phyloP scores from a whole-genome alignment of 371 early-diverging fungal genomes.

The Mucor irregularis region DNA sequence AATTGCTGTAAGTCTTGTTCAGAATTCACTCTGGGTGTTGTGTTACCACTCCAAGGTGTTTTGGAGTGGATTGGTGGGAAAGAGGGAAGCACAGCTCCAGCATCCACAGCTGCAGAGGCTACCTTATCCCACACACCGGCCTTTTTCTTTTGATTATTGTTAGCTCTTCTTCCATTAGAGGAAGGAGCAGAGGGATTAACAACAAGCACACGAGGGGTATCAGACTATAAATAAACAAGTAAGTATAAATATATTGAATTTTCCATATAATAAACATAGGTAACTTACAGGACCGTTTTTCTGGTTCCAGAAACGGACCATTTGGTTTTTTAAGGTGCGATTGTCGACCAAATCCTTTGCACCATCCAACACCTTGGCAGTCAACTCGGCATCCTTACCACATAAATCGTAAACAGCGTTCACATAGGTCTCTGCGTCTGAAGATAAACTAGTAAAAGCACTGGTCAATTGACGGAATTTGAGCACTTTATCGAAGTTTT shows the following conservation, averaged over 20 bases:
- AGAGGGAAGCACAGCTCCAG: conserved; percentile 26
- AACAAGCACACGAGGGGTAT: conserved; percentile 14
- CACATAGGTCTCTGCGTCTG: conserved; percentile 56
- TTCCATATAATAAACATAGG: not conserved
- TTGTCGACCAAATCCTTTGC: conserved; percentile 56
- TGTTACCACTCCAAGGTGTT: conserved; percentile 36
- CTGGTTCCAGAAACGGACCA: conserved; percentile 73
- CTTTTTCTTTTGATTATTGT: conserved; percentile 2
- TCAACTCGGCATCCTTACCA: conserved; percentile 37
- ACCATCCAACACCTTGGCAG: conserved; percentile 54
- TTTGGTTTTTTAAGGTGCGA: conserved; percentile 54
- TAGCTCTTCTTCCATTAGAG: not conserved
- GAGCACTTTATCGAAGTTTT: conserved; percentile 49
- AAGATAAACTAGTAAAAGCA: conserved; percentile 43
- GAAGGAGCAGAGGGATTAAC: conserved; percentile 12
- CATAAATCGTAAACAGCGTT: conserved; percentile 52
- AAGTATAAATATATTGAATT: not conserved
- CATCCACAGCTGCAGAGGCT: conserved; percentile 22
- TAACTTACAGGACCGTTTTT: conserved; percentile 56
- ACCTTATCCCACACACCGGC: conserved; percentile 23
- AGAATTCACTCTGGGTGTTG: conserved; percentile 7
- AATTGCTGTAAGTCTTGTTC: conserved; percentile 9
- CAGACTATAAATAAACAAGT: not conserved
- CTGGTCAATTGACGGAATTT: conserved; percentile 63
- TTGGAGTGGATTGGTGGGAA: conserved; percentile 54